Conservation (phyloP, 116 monocot species). For the Thalassia testudinum region DNA sequence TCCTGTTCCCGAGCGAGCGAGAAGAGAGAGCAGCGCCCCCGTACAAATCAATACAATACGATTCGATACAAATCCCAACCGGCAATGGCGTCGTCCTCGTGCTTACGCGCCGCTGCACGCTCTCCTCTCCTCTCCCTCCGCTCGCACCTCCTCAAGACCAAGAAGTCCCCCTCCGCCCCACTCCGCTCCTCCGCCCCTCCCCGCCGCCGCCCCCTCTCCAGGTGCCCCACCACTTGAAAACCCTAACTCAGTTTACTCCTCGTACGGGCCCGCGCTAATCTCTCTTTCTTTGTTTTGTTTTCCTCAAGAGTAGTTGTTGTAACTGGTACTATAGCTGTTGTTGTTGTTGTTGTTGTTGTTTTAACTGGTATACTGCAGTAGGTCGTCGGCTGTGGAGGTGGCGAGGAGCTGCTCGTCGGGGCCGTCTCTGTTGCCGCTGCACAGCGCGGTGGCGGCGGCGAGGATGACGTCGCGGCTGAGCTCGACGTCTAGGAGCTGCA, state of each 20-base stretch:
- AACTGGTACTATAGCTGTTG: neutral
- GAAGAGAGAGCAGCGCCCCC: too few species aligned
- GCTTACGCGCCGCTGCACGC: slow-evolving; percentile 12
- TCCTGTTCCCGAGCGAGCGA: too few species aligned
- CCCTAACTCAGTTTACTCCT: too few species aligned
- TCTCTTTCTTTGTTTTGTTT: neutral
- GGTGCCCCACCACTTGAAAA: slow-evolving; percentile 1
- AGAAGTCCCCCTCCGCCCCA: neutral
- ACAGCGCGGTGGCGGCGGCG: slow-evolving; percentile 51
- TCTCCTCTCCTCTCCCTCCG: slow-evolving; percentile 12
- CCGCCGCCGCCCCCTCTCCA: slow-evolving; percentile 6
- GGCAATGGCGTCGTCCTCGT: slow-evolving; percentile 19
- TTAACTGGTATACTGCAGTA: too few species aligned
- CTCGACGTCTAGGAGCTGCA: slow-evolving; percentile 30
- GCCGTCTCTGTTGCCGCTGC: slow-evolving; percentile 30
- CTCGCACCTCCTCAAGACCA: slow-evolving; percentile 2
- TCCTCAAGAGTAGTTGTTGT: neutral
- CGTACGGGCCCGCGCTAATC: neutral
- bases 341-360: neutral
- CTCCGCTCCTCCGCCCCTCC: neutral
- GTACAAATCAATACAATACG: too few species aligned
- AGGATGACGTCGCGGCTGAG: slow-evolving; percentile 51
- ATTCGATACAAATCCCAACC: neutral
- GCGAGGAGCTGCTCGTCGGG: slow-evolving; percentile 23
- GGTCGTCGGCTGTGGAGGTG: slow-evolving; percentile 2